Conservation (phyloP, 2,329 filamentous ascomycete species). For the Dendrostoma leiphaemia region DNA sequence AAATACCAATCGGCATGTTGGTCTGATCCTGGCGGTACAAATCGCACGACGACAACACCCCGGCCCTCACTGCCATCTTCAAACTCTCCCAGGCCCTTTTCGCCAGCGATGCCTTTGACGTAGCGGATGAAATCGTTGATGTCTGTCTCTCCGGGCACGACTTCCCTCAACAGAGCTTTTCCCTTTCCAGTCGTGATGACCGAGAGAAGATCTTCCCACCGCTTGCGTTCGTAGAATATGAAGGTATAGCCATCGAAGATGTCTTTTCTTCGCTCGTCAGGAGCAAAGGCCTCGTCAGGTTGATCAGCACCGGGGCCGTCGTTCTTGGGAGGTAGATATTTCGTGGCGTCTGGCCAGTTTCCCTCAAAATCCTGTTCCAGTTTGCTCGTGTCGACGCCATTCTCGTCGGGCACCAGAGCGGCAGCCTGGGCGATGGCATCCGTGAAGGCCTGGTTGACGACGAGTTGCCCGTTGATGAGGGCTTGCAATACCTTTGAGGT, state of each 20-base stretch:
- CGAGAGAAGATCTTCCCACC: constrained; percentile 72
- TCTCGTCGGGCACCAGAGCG: constrained; percentile 42
- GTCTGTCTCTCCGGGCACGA: constrained; percentile 61
- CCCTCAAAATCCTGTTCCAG: constrained; percentile 78
- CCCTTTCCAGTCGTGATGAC: constrained; percentile 78
- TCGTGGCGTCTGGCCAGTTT: constrained; percentile 72
- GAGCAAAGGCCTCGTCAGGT: constrained; percentile 67
- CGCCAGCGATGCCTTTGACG: constrained; percentile 71
- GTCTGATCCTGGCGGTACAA: constrained; percentile 54
- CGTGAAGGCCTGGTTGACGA: constrained; percentile 73
- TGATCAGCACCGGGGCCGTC: constrained; percentile 68
- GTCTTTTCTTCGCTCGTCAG: constrained; percentile 61
- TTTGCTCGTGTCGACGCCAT: constrained; percentile 47
- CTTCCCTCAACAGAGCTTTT: constrained; percentile 69
- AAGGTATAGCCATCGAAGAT: constrained; percentile 89
- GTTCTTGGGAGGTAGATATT: constrained; percentile 71
- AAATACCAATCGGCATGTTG: constrained; percentile 63
- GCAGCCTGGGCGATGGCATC: constrained; percentile 67
- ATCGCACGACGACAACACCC: constrained; percentile 77
- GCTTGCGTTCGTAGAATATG: constrained; percentile 74
- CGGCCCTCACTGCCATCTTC: constrained; percentile 62
- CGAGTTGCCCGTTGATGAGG: constrained; percentile 74
- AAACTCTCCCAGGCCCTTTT: constrained; percentile 67
- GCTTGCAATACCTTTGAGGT: constrained; percentile 84
- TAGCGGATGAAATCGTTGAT: constrained; percentile 76